Base-by-base conservation (phyloP, 352 stramenopile genomes). In the Lagenidium sp. region DNA sequence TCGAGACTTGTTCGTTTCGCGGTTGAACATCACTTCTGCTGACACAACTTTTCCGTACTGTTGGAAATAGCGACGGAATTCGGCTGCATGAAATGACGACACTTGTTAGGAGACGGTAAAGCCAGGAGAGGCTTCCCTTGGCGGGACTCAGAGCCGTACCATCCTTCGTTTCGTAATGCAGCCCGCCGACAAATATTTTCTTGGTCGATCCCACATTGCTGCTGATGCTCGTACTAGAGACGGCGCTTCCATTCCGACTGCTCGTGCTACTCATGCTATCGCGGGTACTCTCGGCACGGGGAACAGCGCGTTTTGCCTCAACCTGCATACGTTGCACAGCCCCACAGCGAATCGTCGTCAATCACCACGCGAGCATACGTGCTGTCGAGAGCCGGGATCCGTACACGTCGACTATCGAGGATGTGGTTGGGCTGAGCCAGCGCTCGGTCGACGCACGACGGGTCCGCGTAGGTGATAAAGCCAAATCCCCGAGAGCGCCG, bases 21-120 rank as follows among this genome's bases (percentile, higher is more conserved):
- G 76, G 47, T 97, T 97, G 63, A 97, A 97, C 88, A 97, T 97
- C 23, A 97, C 87, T 60, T 97, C 87, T 28, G 84, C 85, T 5
- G 80, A 95, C 45, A 95, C 65, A n/a, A 97, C 86, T 42, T 94
- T 94, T 41, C 88, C 88, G 43, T 87, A 97, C 53, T 96, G 82
- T 52, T 83, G 63, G 69, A 97, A 97, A 65, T 96, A 97, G 49
- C 83, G 79, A 47, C 87, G 84, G 50, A 97, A 96, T 26, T 94
- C 84, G 34, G 67, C 83, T 94, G 18, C 12, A 12, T 16, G 13
- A 24, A 49, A n/a, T n/a, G n/a, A n/a, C n/a, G n/a, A n/a, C n/a
- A n/a, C n/a, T n/a, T n/a, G n/a, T n/a, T n/a, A n/a, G n/a, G n/a
- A n/a, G n/a, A n/a, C n/a, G n/a, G n/a, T n/a, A n/a, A n/a, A n/a